Evolutionary conservation across 805 yeast genomes (phyloP).

Genomic region (Saccharomycopsis vini): DNA sequence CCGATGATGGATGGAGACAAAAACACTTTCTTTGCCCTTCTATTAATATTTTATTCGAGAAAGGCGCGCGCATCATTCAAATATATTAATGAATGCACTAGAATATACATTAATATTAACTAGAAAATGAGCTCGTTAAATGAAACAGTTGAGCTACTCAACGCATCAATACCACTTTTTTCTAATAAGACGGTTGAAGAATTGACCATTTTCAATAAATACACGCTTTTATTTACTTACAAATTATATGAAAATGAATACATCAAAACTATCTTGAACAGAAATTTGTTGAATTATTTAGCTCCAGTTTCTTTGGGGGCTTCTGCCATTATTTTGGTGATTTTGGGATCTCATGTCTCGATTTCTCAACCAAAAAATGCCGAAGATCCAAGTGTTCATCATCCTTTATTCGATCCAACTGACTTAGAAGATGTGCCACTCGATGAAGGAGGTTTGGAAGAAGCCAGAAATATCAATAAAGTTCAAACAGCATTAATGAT

Average conservation of each 20-base stretch:
- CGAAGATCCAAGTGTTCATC: conserved; percentile 26
- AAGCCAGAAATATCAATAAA: conserved; percentile 12
- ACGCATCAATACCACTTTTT: neutral
- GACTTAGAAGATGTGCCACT: conserved; percentile 28
- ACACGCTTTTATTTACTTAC: neutral
- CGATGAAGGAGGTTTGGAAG: conserved; percentile 4
- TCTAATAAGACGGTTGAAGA: neutral
- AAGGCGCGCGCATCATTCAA: neutral
- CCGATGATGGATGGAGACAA: too few relatives aligned
- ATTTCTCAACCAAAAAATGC: conserved; percentile 21
- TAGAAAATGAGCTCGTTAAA: too few relatives aligned
- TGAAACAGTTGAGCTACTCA: neutral
- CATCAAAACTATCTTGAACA: neutral
- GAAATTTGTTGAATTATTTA: neutral
- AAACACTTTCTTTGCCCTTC: too few relatives aligned
- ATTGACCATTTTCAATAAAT: neutral
- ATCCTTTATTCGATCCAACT: conserved; percentile 34
- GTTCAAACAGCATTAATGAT: conserved; percentile 29
- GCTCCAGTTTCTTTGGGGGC: conserved; percentile 13
- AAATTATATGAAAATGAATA: neutral
- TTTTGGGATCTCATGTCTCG: conserved; percentile 30
- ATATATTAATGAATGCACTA: too few relatives aligned
- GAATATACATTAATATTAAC: too few relatives aligned
- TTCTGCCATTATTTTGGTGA: conserved; percentile 25
- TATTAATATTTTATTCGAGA: too few relatives aligned